Percentiles rank a stretch among this genome's conserved stretches.
These are phyloP conservation scores for Blastobotrys persicus DNA, from an alignment of 1,139 yeast species.

Conservation along the genomic window DNA sequence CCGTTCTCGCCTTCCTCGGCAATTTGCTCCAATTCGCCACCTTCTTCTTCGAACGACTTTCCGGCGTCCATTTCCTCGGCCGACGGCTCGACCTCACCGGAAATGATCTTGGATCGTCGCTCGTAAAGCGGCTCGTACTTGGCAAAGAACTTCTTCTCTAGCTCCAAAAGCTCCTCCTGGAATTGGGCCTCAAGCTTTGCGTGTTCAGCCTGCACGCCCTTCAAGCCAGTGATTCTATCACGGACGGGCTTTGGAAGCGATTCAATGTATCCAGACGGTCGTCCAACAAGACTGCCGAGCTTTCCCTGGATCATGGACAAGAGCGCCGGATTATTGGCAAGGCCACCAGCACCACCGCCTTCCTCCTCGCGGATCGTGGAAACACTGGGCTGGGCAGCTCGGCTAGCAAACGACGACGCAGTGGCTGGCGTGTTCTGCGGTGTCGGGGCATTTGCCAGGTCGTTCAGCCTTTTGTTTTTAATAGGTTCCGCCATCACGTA, in stretches of 20 bases:
- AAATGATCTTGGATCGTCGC: conserved; percentile 68
- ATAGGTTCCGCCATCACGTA: conserved; percentile 62
- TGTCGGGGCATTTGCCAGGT: conserved; percentile 92
- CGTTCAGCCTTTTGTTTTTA: conserved; percentile 59
- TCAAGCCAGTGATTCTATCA: conserved; percentile 76
- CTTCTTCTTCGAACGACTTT: conserved; percentile 52
- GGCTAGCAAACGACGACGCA: conserved; percentile 69
- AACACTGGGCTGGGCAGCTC: conserved; percentile 58
- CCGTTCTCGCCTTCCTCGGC: conserved; percentile 43
- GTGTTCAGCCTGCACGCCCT: conserved; percentile 79
- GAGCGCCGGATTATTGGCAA: conserved; percentile 71
- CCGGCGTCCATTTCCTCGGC: conserved; percentile 77
- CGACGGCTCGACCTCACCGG: conserved; percentile 75
- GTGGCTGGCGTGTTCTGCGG: conserved; percentile 99
- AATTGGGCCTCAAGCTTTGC: conserved; percentile 85
- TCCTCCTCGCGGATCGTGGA: conserved; percentile 84
- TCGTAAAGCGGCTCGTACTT: conserved; percentile 76
- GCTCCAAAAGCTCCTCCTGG: conserved; percentile 81
- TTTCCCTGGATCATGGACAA: conserved; percentile 88
- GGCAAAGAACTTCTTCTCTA: conserved; percentile 76
- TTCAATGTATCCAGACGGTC: conserved; percentile 82
- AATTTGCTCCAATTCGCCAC: conserved; percentile 47
- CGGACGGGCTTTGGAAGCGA: conserved; percentile 72
- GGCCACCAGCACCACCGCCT: conserved; percentile 27
- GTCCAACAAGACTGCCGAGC: conserved; percentile 79